These are phyloP conservation scores for Candida odintsovae DNA, from an alignment of 805 yeast genomes.

Conservation along the genomic window DNA sequence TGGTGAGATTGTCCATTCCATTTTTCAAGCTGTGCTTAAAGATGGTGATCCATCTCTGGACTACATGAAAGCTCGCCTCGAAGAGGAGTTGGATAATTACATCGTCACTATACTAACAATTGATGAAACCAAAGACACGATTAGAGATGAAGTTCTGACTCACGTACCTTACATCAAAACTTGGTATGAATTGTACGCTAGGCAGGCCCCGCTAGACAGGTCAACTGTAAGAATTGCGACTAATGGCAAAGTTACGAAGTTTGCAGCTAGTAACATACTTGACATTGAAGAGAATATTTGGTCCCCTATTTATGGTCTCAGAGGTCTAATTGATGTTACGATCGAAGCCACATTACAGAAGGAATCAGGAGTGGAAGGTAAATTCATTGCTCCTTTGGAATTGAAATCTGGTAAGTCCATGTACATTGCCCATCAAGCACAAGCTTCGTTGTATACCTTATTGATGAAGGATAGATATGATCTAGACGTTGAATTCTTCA, in stretches of 20 bases:
- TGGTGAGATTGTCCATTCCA: constrained; percentile 79
- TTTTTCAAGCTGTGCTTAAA: constrained; percentile 51
- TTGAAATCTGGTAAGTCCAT: constrained; percentile 76
- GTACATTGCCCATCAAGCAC: constrained; percentile 72
- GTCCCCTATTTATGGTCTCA: constrained; percentile 86
- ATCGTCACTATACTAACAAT: constrained; percentile 50
- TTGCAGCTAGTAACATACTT: constrained; percentile 57
- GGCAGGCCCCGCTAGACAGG: constrained; percentile 23
- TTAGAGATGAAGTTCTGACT: constrained; percentile 36
- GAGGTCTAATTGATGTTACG: constrained; percentile 88
- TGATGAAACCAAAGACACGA: constrained; percentile 40
- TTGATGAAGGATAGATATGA: constrained; percentile 77
- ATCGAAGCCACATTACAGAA: constrained; percentile 50
- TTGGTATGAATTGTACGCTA: constrained; percentile 47
- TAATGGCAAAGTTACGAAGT: constrained; percentile 29
- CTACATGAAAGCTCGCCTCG: constrained; percentile 27
- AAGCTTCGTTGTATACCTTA: constrained; percentile 75
- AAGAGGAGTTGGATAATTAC: constrained; percentile 36
- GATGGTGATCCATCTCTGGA: constrained; percentile 26
- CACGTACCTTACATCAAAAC: constrained; percentile 47
- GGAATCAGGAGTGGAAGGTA: constrained; percentile 27
- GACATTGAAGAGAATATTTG: constrained; percentile 89
- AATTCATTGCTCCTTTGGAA: constrained; percentile 71
- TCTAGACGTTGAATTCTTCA: constrained; percentile 54
- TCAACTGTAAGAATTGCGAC: constrained; percentile 23